Evolutionary conservation across 306 rosid genomes (phyloP), one percentile per base, ranked within the genome.

Genomic region (Pyrus bretschneideri): DNA sequence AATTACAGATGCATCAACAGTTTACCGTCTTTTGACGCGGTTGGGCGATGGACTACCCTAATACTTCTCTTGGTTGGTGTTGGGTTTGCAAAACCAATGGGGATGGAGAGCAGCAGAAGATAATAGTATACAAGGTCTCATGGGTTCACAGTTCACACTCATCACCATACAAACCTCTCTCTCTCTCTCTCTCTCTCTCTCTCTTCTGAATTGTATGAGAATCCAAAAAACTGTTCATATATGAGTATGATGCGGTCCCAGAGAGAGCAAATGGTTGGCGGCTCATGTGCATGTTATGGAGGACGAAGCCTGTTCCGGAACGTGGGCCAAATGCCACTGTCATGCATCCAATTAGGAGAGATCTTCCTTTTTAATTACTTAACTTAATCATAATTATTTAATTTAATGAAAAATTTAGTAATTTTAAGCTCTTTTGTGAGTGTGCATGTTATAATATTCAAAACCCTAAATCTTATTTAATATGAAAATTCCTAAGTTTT

Each of bases 271-370:
- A 27, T 61, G 60, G 77, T 19, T 44, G 69, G 77, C 77, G 61
- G 60, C 77, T 61, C 77, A 74, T 44, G 60, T 61, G 77, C 70
- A 60, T 61, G 59, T 61, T 61, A 44, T 60, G 77, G 77, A 74
- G 45, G 59, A 74, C 45, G 60, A 70, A 61, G 59, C 77, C 49
- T 74, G 29, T 45, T 61, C 69, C 70, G 21, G 11, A 25, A 1
- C 21, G 44, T 61, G 69, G 69, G 65, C 77, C 77, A 73, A 73
- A 15, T 59, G 14, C 11, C 23, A 7, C 21, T 73, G 29, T 52
- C 66, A 25, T 31, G 52, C 69, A 25, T 60, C 69, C 59, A 18
- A 40, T 49, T 49, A 15, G 55, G 55, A 49, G 55, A 15, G 44
- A 35, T 71, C 27, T 38, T 13, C 60, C 23, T 21, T 51, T 19